Evolutionary conservation across 2,329 filamentous ascomycete species (phyloP).

Genomic region (Stenocarpella maydis): DNA sequence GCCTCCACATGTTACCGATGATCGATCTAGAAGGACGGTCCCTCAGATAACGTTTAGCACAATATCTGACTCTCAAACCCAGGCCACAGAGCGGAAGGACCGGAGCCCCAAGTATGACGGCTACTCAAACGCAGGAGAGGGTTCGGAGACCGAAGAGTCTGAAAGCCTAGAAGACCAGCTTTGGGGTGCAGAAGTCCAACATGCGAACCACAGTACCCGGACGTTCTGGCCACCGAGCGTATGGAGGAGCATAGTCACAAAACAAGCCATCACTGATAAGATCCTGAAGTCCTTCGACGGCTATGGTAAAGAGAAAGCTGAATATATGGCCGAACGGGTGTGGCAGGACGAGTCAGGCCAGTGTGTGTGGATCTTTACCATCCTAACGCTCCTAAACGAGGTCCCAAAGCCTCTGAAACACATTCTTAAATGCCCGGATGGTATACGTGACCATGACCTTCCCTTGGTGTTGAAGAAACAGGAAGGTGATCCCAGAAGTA

Average conservation of each 20-base stretch:
- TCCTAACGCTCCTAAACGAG: neutral
- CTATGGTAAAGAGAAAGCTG: neutral
- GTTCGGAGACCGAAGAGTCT: neutral
- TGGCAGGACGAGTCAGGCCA: neutral
- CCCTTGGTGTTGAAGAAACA: neutral
- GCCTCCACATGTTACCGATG: neutral
- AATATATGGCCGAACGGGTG: neutral
- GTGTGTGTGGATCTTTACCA: neutral
- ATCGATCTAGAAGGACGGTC: neutral
- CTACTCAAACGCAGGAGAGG: neutral
- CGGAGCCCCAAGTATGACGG: too few species aligned
- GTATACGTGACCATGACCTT: neutral
- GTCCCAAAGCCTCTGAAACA: neutral
- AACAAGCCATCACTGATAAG: neutral
- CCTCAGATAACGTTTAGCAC: neutral
- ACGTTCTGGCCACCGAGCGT: neutral
- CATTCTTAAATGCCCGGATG: neutral
- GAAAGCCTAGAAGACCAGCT: neutral
- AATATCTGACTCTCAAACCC: too few species aligned
- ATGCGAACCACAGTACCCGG: neutral
- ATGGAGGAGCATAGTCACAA: neutral
- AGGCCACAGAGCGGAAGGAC: neutral
- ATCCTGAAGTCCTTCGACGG: neutral
- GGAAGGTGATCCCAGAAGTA: rapidly evolving
- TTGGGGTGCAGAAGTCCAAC: neutral